Evolutionary conservation across 371 early-diverging fungal genomes (phyloP), one percentile per base, ranked within the genome.

Genomic region (Chytridium lagenaria): DNA sequence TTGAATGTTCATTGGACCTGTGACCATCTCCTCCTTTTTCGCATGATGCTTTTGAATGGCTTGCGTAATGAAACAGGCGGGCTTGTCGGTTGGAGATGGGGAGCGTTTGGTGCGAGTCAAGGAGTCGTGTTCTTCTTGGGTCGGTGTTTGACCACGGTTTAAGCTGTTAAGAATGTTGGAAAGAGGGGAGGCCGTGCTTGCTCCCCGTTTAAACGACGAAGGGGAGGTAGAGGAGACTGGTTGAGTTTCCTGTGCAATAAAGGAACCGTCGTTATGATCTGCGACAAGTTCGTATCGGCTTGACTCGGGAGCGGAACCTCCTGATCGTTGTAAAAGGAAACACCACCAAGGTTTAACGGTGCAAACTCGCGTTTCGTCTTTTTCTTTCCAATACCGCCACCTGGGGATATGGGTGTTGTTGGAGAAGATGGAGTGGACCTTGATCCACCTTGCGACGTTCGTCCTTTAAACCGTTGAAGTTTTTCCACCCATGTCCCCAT

Each of bases 401-500:
- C 57, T 19, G 15, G 7, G 10, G 57, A 55, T 10, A 19, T 30
- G n/a, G n/a, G n/a, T n/a, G 15, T 22, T 22, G 49, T 22, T 22
- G 49, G 49, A 10, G 15, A 22, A 10, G 49, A 22, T 22, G 49
- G 22, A 10, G 15, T 22, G 15, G 22, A 10, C 57, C 57, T 26
- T 55, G 15, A 15, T 23, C 57, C 57, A 7, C 57, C 26, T 23
- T 19, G 26, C 57, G 57, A 55, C 10, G 57, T 55, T 19, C 57
- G 57, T 16, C 57, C 57, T 30, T 55, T 30, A 23, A 55, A 55
- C 57, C 57, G 57, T 30, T 7, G 57, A 55, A 55, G 26, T 10
- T 26, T 15, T 22, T 22, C 22, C 49, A 10, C 15, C 49, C 49
- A 49, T 49, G 15, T 49, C 22, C 49, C 49, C 49, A 49, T 22